Percentiles rank a stretch among this genome's conserved stretches.
Evolutionary conservation across 2,329 filamentous ascomycete genomes (phyloP).

Genomic region (Fusarium pininemorale): DNA sequence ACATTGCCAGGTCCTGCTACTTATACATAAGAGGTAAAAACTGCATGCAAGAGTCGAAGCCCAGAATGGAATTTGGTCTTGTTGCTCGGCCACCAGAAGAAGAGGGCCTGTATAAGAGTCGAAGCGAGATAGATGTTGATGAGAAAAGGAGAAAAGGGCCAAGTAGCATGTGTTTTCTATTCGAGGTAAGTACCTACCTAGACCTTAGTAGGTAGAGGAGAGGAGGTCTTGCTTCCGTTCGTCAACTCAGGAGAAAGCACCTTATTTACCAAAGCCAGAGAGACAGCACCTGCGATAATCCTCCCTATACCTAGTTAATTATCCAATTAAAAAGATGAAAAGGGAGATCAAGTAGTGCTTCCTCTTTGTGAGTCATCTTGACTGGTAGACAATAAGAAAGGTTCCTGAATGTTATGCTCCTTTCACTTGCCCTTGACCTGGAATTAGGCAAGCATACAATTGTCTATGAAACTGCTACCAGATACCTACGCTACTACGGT

Average conservation of each 20-base stretch:
- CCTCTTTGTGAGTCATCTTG: background rate
- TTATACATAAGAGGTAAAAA: background rate
- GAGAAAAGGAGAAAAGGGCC: background rate
- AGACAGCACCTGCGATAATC: background rate
- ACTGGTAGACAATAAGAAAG: background rate
- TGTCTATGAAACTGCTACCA: background rate
- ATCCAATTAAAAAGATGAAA: background rate
- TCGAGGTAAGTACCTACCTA: background rate
- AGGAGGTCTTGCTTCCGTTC: background rate
- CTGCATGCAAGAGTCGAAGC: background rate
- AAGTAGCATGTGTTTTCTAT: background rate
- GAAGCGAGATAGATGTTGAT: background rate
- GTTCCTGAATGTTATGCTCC: background rate
- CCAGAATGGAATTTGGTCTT: background rate
- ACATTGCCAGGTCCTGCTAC: conserved; percentile 12
- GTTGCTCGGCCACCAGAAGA: background rate
- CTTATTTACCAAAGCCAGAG: background rate
- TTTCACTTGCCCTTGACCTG: background rate
- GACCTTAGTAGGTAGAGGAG: background rate
- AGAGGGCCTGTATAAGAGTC: background rate
- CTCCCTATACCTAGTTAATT: background rate
- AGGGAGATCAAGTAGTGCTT: background rate
- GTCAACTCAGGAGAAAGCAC: background rate
- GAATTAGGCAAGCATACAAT: background rate
- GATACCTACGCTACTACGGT: background rate